phyloP scores from a whole-genome alignment of 2,329 filamentous ascomycete species.

The Nothophaeocryptopus gaeumannii region DNA sequence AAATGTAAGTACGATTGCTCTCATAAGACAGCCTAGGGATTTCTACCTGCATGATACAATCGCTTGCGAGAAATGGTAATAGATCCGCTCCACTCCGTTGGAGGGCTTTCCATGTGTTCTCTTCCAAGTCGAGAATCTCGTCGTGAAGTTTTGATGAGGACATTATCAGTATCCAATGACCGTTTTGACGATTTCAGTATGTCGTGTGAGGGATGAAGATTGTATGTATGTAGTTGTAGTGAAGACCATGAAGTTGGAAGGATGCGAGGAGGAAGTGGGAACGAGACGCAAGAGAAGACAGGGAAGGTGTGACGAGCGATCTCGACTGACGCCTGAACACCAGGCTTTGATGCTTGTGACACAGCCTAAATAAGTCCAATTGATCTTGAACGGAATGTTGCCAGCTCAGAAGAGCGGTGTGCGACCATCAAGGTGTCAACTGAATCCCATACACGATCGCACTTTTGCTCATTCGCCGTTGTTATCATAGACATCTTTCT shows the following conservation, averaged over 20 bases:
- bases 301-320: no score
- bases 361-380: no score
- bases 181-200: neutral
- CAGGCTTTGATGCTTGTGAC: no score
- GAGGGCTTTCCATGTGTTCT: constrained; percentile 31
- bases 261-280: no score
- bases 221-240: neutral
- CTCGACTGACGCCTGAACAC: no score
- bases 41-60: constrained; percentile 28
- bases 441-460: no score
- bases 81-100: constrained; percentile 25
- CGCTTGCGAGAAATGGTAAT: constrained; percentile 27
- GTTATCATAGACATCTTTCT: no score
- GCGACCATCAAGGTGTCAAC: no score
- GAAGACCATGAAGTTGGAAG: neutral
- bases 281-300: no score
- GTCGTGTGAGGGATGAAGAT: neutral
- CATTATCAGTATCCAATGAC: constrained; percentile 6
- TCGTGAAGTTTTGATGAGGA: constrained; percentile 15
- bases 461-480: no score
- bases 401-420: no score
- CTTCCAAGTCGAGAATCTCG: constrained; percentile 28
- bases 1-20: neutral
- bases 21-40: constrained; percentile 6
- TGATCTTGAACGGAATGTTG: no score